These are phyloP conservation scores for Candida dubliniensis DNA, from an alignment of 1,139 yeast species.

Conservation along the genomic window DNA sequence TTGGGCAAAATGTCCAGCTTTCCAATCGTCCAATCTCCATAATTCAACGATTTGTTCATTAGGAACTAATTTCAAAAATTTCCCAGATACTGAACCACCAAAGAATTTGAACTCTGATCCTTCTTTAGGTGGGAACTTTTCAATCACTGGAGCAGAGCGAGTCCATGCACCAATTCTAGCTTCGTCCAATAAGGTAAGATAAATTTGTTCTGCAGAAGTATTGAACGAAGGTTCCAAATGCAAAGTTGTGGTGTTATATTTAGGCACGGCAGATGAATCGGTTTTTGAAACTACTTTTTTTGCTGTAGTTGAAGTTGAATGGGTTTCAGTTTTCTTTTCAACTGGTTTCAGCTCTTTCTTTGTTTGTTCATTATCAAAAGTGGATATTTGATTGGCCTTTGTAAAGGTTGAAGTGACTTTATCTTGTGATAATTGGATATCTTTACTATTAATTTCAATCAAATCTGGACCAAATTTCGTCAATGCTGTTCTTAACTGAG, in stretches of 20 bases:
- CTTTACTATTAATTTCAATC: constrained; percentile 74
- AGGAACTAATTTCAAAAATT: constrained; percentile 57
- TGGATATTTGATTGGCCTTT: constrained; percentile 56
- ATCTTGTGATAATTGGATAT: constrained; percentile 72
- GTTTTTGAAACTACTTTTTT: constrained; percentile 7
- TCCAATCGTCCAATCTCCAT: constrained; percentile 94
- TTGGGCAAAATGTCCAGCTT: constrained; percentile 72
- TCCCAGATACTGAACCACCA: constrained; percentile 86
- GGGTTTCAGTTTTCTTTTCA: constrained; percentile 9
- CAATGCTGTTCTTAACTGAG: constrained; percentile 62
- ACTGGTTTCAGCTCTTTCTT: constrained; percentile 17
- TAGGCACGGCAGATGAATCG: constrained; percentile 37
- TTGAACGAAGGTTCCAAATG: constrained; percentile 79
- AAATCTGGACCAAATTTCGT: constrained; percentile 73
- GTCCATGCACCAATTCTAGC: constrained; percentile 88
- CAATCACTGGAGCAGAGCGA: constrained; percentile 68
- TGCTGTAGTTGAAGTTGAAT: constrained; percentile 4
- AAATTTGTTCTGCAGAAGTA: constrained; percentile 84
- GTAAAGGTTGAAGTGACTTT: constrained; percentile 70
- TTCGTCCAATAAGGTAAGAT: constrained; percentile 71
- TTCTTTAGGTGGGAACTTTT: constrained; percentile 48
- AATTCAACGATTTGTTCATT: constrained; percentile 62
- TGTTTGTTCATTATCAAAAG: constrained; percentile 16
- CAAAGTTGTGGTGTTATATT: constrained; percentile 76
- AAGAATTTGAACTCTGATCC: constrained; percentile 71